Evolutionary conservation across 306 rosid genomes (phyloP), one percentile per base, ranked within the genome.

Genomic region (Cucurbita maxima): DNA sequence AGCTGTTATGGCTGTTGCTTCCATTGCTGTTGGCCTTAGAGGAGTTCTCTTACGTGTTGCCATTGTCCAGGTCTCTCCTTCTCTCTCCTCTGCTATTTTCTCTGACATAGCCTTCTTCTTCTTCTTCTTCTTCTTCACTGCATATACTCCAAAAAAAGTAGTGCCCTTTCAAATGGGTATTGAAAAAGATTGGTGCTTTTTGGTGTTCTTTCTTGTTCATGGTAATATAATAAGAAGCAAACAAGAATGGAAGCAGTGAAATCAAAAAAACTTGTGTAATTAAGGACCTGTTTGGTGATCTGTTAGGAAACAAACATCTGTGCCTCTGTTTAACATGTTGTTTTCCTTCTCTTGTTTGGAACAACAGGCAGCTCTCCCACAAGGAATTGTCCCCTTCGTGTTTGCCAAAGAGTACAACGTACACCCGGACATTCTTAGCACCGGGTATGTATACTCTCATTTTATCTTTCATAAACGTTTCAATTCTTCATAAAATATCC

Each of bases 1-100:
- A 84, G 96, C 96, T 90, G 96, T 92, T 75, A 92, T 90, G 98
- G 98, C 98, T 75, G 96, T 85, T 77, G 90, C 98, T 85, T 92
- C 98, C 84, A 83, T 92, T 86, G 92, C 81, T 87, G 93, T 92
- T 88, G 98, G 98, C 54, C 89, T 92, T 70, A 84, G 59, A 77
- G 98, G 98, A 37, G 86, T 81, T 78, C 96, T 92, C 81, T 76
- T 92, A 67, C 96, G 87, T 58, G 90, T 92, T 82, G 98, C 98
- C 75, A 92, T 92, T 86, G 98, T 92, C 77, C 96, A 92, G 93
- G 97, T 76, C 40, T n/a, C 60, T 56, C 58, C 1, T 68, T 50
- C 77, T 76, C 77, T 78, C 20, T 80, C 87, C 67, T 58, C 62
- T 53, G 7, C 16, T 20, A 4, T 5, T 57, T 56, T 85, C 82